Percentiles rank a stretch among this genome's conserved stretches.
phyloP scores from a whole-genome alignment of 306 rosid genomes.

The Pachyrhizus erosus region DNA sequence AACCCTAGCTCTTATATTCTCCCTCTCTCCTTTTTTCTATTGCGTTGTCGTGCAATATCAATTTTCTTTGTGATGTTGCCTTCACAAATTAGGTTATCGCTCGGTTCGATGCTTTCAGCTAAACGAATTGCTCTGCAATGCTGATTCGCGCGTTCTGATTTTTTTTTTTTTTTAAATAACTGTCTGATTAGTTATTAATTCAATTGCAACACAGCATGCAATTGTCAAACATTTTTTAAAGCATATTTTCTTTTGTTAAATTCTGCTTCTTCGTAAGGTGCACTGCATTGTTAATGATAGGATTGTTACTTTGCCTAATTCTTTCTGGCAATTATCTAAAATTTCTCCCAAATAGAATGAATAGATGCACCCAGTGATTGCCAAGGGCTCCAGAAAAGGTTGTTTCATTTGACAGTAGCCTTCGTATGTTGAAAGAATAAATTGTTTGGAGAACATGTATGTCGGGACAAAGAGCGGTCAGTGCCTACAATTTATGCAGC shows the following conservation, averaged over 20 bases:
- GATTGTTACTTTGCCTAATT: not conserved
- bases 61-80: not conserved
- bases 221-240: not conserved
- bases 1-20: conserved; percentile 6
- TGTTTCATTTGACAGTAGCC: not conserved
- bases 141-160: not conserved
- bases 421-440: not conserved
- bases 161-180: not conserved
- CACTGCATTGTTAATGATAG: not conserved
- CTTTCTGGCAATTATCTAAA: not conserved
- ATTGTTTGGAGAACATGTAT: not conserved
- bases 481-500: not conserved
- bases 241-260: not conserved
- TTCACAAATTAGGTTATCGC: not conserved
- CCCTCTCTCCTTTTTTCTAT: not conserved
- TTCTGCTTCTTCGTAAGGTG: not conserved
- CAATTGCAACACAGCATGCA: not conserved
- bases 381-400: not conserved
- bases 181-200: not conserved
- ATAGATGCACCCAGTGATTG: not conserved
- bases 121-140: not conserved
- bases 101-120: not conserved
- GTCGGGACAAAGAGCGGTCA: not conserved
- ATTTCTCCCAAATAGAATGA: not conserved
- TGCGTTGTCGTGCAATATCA: not conserved